Evolutionary conservation across 176 grass and related monocot genomes (phyloP).

Genomic region (Phragmites australis): DNA sequence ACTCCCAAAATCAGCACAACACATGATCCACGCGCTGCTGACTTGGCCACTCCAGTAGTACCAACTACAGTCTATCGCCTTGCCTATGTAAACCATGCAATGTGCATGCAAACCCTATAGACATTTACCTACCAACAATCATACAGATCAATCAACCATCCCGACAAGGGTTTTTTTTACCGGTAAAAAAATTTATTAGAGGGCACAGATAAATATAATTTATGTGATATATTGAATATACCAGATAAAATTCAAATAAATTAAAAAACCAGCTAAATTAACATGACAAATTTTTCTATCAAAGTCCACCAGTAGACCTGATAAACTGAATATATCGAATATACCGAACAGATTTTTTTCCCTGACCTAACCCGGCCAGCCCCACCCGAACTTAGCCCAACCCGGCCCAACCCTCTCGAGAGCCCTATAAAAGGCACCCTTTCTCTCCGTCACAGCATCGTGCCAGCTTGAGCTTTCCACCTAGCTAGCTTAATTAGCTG

Average conservation of each 20-base stretch:
- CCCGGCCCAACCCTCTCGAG: not conserved
- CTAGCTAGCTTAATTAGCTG: conserved; percentile 17
- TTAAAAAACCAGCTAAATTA: too few relatives aligned
- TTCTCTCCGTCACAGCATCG: not conserved
- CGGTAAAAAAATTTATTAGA: too few relatives aligned
- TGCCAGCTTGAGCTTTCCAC: conserved; percentile 21
- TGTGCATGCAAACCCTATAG: not conserved
- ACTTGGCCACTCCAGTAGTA: not conserved
- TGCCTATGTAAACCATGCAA: not conserved
- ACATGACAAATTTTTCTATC: too few relatives aligned
- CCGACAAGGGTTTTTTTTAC: too few relatives aligned
- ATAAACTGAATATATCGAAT: too few relatives aligned
- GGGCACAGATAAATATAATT: too few relatives aligned
- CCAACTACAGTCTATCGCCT: too few relatives aligned
- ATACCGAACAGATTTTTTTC: too few relatives aligned
- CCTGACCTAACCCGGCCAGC: not conserved
- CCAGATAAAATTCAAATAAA: too few relatives aligned
- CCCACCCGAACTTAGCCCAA: not conserved
- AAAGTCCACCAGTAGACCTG: too few relatives aligned
- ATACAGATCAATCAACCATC: not conserved
- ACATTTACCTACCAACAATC: not conserved
- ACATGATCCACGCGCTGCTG: conserved; percentile 22
- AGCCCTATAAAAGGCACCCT: conserved; percentile 44
- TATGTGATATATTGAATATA: too few relatives aligned
- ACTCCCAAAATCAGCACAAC: not conserved